Evolutionary conservation across 75 land plant genomes (phyloP), one percentile per base, ranked within the genome.

Genomic region (Sequoiadendron giganteum): DNA sequence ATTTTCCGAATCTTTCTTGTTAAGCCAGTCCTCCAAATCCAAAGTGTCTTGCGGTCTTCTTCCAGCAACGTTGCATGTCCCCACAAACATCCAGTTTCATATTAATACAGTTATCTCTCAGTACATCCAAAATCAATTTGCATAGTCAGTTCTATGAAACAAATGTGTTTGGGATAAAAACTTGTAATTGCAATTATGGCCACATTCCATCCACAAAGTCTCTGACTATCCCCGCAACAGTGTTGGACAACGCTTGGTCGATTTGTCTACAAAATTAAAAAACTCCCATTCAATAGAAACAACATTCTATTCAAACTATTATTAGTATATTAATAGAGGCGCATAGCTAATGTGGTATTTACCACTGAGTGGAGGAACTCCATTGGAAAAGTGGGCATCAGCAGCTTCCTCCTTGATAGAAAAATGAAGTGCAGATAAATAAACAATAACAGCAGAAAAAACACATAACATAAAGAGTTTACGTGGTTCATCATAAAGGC

Each of bases 1-100:
- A n/a, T n/a, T n/a, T n/a, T n/a, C n/a, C n/a, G n/a, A n/a, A n/a
- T n/a, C 82, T 7, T 88, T 83, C 2, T 90, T 14, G 56, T 43
- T 87, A 21, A 93, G 83, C 93, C 95, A 95, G n/a, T 87, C 90
- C 68, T 85, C 84, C 36, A 95, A 56, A 87, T 94, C 88, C 81
- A 94, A 72, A 14, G 90, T 92, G 5, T 87, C 88, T 38, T 90
- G 88, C 1, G 97, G 95, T 0, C 90, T 81, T 78, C 83, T 89
- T 8, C 97, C 97, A 84, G 93, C 97, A 1, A 95, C 97, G 86
- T 95, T 95, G 95, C 97, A 95, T 77, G 97, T 94, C 39, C 95
- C 97, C 56, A 91, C 92, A 73, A 95, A 90, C 89, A 95, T 88
- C 92, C 97, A 94, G 65, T 8, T 36, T 6, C 10, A 87, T n/a